Evolutionary conservation across 2,329 filamentous ascomycete species (phyloP), one percentile per base, ranked within the genome.

Genomic region (Fusarium mangiferae): DNA sequence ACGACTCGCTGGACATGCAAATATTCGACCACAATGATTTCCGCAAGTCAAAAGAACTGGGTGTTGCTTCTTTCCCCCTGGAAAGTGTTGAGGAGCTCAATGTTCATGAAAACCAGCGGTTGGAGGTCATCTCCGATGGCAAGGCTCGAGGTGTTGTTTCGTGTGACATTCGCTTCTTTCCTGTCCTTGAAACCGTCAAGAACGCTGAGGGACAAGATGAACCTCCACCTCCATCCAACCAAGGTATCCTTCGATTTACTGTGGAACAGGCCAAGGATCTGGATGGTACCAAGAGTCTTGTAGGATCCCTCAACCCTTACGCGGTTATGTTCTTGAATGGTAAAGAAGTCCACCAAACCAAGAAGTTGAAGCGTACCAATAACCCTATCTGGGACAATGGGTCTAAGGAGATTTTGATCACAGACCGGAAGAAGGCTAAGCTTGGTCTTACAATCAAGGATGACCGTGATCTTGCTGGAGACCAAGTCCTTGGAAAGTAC

Each of bases 261-360:
- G 90, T 99, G 59, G 95, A 98, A 81, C 96, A 98, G 83, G 96
- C 95, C 75, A 99, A 99, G 86, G 96, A 98, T 77, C 89, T 99
- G 38, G 96, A 99, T 79, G 92, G 92, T 57, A 93, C 90, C 74
- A 98, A 96, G 91, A 98, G 95, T 83, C 85, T 99, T 80, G 91
- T 98, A 68, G 96, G 96, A 36, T 89, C 92, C 72, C 91, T 99
- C 52, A 98, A 95, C 82, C 96, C 96, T 4, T 99, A 98, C 76
- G 95, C 94, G 15, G 88, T 91, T 38, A 88, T 99, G 57, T 88
- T 98, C 49, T 90, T 99, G 76, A 99, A 99, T 78, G 93, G 94
- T 72, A 97, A 96, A 83, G 93, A 97, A 80, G 89, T 98, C 9
- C 95, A 98, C 78, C 88, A 91, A 64, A 97, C 95, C 60, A 94